phyloP scores from a whole-genome alignment of 257 asterid genomes.

The Anisodus tanguticus region DNA sequence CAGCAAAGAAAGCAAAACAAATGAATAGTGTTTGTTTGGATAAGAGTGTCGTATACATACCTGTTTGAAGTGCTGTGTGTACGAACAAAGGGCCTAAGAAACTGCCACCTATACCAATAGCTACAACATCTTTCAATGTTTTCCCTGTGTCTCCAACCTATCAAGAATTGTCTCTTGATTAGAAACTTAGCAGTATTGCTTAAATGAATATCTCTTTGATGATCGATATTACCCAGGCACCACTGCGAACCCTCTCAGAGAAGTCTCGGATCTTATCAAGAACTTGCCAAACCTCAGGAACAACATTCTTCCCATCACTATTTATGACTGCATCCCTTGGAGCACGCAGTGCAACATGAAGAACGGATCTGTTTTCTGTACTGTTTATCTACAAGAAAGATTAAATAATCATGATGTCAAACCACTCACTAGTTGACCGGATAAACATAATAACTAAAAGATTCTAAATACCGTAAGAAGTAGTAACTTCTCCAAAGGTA shows the following conservation, averaged over 20 bases:
- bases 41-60: constrained; percentile 40
- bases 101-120: constrained; percentile 98
- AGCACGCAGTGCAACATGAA: constrained; percentile 96
- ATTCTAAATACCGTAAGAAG: not conserved
- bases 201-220: constrained; percentile 25
- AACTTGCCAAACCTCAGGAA: constrained; percentile 96
- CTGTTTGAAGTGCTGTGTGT: constrained; percentile 99
- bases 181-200: constrained; percentile 31
- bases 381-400: constrained; percentile 71
- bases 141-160: constrained; percentile 99
- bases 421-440: not conserved
- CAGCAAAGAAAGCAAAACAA: constrained; percentile 14
- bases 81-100: constrained; percentile 97
- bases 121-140: constrained; percentile 82
- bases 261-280: constrained; percentile 91
- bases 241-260: constrained; percentile 92
- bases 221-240: constrained; percentile 80
- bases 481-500: constrained; percentile 4
- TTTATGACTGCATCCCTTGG: constrained; percentile 78
- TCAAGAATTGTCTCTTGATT: constrained; percentile 28
- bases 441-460: not conserved
- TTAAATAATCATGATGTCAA: constrained; percentile 30
- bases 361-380: constrained; percentile 95
- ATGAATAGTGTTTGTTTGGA: constrained; percentile 21
- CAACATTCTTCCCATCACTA: constrained; percentile 96